phyloP scores from a whole-genome alignment of 2,329 filamentous ascomycete genomes.

The Eurotiales sp. region DNA sequence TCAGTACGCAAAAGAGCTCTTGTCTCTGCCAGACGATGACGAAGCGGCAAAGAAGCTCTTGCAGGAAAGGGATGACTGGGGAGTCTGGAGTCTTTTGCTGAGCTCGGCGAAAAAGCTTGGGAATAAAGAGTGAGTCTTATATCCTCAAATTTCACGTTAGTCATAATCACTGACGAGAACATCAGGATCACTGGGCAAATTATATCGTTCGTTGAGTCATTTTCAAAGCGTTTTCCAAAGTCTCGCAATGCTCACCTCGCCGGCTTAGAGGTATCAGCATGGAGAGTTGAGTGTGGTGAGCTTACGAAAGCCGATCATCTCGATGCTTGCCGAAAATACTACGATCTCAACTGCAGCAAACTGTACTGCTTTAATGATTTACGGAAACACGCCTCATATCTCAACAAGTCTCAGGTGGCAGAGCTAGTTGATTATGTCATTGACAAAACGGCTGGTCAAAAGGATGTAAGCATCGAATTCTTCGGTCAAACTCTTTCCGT shows the following conservation, averaged over 20 bases:
- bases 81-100: constrained; percentile 43
- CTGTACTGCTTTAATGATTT: constrained; percentile 46
- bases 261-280: constrained; percentile 28
- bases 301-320: constrained; percentile 31
- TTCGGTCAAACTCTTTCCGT: neutral
- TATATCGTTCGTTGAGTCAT: constrained; percentile 32
- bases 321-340: constrained; percentile 37
- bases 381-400: constrained; percentile 28
- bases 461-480: constrained; percentile 21
- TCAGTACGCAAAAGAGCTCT: constrained; percentile 32
- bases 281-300: constrained; percentile 24
- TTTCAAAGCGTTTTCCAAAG: constrained; percentile 31
- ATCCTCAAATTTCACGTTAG: neutral
- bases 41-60: constrained; percentile 23
- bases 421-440: constrained; percentile 27
- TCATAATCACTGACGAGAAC: neutral
- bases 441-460: constrained; percentile 17
- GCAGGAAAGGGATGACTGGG: constrained; percentile 43
- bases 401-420: constrained; percentile 25
- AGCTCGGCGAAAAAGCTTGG: constrained; percentile 29
- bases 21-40: constrained; percentile 33
- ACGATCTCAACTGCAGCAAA: constrained; percentile 38
- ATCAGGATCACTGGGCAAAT: constrained; percentile 28
- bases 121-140: constrained; percentile 30
- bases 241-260: constrained; percentile 43